phyloP scores from a whole-genome alignment of 371 early-diverging fungal genomes.

The Mucor lusitanicus region DNA sequence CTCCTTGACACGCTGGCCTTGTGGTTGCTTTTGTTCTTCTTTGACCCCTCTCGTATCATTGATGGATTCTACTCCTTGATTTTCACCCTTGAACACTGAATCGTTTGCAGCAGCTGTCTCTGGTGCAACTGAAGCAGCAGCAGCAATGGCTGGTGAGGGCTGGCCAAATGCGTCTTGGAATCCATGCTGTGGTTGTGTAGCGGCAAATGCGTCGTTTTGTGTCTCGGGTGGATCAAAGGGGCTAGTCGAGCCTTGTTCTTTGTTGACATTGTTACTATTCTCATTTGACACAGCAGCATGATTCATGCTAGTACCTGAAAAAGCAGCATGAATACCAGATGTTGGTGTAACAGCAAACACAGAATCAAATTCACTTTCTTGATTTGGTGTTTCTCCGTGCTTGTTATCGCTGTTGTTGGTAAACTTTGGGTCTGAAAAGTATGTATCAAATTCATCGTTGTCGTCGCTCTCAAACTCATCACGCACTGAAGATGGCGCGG shows the following conservation, averaged over 20 bases:
- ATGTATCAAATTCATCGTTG: slow-evolving; percentile 30
- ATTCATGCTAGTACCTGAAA: not conserved
- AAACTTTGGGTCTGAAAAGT: slow-evolving; percentile 33
- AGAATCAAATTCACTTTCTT: slow-evolving; percentile 6
- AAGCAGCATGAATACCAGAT: not conserved
- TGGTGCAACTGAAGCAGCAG: not conserved
- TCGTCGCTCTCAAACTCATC: not conserved
- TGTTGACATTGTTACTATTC: not conserved
- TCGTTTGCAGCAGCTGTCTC: not conserved
- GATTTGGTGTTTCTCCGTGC: slow-evolving; percentile 8
- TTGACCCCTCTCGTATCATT: not conserved
- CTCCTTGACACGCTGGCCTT: not conserved
- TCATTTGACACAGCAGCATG: not conserved
- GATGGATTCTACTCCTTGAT: slow-evolving; percentile 6
- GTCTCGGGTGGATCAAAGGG: not conserved
- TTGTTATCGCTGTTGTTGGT: not conserved
- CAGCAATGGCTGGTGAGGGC: not conserved
- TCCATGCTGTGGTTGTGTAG: not conserved
- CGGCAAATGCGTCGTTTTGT: not conserved
- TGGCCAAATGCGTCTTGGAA: not conserved
- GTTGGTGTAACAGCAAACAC: slow-evolving; percentile 10
- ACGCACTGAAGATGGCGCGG: not conserved
- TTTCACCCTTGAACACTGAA: slow-evolving; percentile 6
- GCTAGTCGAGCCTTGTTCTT: not conserved
- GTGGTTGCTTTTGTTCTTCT: not conserved